Conservation (phyloP, 306 rosid genomes). For the Trichosanthes truncata region DNA sequence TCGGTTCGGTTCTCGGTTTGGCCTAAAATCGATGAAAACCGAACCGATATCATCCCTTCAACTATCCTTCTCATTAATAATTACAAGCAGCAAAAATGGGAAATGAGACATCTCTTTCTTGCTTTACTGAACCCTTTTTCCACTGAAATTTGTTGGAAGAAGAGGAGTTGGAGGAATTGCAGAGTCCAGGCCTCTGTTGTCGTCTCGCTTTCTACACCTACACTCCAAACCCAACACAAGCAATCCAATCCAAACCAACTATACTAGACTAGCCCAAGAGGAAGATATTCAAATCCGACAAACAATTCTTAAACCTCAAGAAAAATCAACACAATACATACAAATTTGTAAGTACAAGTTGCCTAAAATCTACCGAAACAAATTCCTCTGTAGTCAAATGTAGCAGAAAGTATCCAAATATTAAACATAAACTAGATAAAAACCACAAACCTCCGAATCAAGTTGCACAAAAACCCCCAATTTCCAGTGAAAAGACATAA, state of each 20-base stretch:
- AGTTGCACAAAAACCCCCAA: neutral
- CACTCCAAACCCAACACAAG: neutral
- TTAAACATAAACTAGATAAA: neutral
- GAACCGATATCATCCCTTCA: no score
- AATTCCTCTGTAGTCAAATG: neutral
- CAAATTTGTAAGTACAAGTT: neutral
- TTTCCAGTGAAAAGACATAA: neutral
- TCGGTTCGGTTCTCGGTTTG: no score
- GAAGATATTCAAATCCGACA: neutral
- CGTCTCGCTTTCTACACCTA: conserved; percentile 3
- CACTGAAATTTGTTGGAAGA: no score
- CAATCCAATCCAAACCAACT: neutral
- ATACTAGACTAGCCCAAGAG: neutral
- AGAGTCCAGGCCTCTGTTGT: no score
- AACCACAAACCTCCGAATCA: neutral
- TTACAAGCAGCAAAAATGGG: no score
- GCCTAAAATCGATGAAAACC: no score
- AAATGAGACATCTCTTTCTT: no score
- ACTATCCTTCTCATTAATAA: no score
- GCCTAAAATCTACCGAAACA: neutral
- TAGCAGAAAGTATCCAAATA: neutral
- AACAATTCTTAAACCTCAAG: neutral
- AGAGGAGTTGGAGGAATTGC: no score
- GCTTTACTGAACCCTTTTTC: no score
- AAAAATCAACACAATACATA: neutral